These are phyloP conservation scores for Lyophyllum shimeji DNA, from an alignment of 768 basidiomycete genomes.

Conservation along the genomic window DNA sequence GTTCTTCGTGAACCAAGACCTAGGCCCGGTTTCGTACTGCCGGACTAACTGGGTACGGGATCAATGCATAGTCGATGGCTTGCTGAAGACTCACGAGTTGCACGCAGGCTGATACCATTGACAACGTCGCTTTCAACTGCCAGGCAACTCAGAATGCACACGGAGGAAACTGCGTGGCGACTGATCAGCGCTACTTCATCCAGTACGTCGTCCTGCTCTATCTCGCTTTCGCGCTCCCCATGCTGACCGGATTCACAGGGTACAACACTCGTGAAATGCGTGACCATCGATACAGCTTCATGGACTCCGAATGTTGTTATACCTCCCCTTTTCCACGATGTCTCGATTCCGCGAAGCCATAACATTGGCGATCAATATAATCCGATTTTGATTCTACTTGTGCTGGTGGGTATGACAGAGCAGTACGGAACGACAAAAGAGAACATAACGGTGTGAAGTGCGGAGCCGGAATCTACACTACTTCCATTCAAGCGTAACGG, in stretches of 20 bases:
- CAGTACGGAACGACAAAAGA: too few relatives aligned
- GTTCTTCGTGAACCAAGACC: conserved; percentile 50
- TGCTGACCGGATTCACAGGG: conserved; percentile 9
- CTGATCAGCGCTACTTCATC: conserved; percentile 47
- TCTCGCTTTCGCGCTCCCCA: background rate
- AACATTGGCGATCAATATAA: background rate
- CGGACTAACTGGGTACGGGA: conserved; percentile 43
- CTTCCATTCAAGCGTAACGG: conserved; percentile 24
- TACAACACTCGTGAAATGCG: conserved; percentile 16
- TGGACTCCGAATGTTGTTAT: too few relatives aligned
- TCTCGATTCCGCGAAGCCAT: too few relatives aligned
- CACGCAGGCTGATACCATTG: conserved; percentile 35
- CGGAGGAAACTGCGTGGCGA: conserved; percentile 48
- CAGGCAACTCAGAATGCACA: conserved; percentile 49
- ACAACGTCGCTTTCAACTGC: conserved; percentile 45
- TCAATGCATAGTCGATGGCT: too few relatives aligned
- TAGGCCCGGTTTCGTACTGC: conserved; percentile 39
- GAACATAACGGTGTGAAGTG: too few relatives aligned
- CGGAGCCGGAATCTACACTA: conserved; percentile 4
- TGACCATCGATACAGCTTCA: background rate
- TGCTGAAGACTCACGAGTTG: background rate
- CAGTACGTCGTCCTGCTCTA: conserved; percentile 28
- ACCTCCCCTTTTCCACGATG: too few relatives aligned
- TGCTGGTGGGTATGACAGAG: too few relatives aligned
- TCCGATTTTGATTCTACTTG: background rate